Evolutionary conservation across 2,329 filamentous ascomycete genomes (phyloP).

Genomic region (Zasmidium cellare): DNA sequence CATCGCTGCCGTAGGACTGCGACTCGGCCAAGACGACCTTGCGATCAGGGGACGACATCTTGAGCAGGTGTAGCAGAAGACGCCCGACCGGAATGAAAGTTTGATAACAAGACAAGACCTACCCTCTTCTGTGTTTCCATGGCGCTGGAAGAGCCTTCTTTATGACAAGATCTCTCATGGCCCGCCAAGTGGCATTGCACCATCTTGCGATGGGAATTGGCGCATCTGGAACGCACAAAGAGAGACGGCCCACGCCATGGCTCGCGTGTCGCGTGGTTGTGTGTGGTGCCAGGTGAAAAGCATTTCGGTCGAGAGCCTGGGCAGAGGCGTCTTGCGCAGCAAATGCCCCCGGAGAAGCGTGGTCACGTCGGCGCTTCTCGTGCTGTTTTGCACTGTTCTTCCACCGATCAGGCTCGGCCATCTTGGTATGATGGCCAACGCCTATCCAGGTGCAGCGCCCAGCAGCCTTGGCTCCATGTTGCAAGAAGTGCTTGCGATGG

Average conservation of each 20-base stretch:
- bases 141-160: background rate
- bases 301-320: background rate
- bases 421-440: background rate
- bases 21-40: constrained; percentile 3
- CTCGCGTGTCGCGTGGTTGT: background rate
- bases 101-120: no score
- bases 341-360: background rate
- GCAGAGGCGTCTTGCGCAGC: background rate
- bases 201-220: background rate
- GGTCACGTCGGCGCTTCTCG: background rate
- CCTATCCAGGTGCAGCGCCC: background rate
- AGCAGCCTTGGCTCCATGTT: background rate
- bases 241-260: background rate
- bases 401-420: no score
- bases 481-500: background rate
- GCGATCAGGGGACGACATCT: constrained; percentile 8
- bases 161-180: background rate
- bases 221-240: background rate
- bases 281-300: background rate
- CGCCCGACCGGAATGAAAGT: no score
- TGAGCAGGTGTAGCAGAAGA: no score
- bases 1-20: constrained; percentile 8
- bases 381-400: background rate
- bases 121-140: no score
- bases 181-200: background rate